Evolutionary conservation across 345 rosid species (phyloP).

Genomic region (Brassica rapa): DNA sequence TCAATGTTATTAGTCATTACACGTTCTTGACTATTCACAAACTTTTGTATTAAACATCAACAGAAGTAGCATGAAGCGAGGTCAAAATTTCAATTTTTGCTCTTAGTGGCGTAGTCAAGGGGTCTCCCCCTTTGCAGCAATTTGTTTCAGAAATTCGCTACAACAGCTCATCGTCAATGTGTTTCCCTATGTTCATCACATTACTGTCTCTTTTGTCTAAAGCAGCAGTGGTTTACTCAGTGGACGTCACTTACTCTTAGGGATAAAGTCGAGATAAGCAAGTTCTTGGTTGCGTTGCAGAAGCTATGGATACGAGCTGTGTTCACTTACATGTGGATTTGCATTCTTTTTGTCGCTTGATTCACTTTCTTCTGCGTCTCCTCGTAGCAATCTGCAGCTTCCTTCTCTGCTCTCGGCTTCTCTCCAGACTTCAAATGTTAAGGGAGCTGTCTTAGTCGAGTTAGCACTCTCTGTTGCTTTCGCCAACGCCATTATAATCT

Average conservation of each 20-base stretch:
- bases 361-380: slow-evolving; percentile 58
- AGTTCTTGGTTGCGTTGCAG: slow-evolving; percentile 47
- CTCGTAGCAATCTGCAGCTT: slow-evolving; percentile 56
- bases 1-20: neutral
- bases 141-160: slow-evolving; percentile 64
- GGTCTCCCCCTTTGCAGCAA: slow-evolving; percentile 76
- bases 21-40: neutral
- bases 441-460: slow-evolving; percentile 57
- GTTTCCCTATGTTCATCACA: slow-evolving; percentile 73
- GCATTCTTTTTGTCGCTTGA: slow-evolving; percentile 60
- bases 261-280: slow-evolving; percentile 48
- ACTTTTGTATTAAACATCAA: neutral
- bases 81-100: too few species aligned
- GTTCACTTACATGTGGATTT: slow-evolving; percentile 66
- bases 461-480: slow-evolving; percentile 77
- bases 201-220: slow-evolving; percentile 56
- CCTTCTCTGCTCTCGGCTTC: slow-evolving; percentile 55
- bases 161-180: slow-evolving; percentile 62
- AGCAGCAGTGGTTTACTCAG: slow-evolving; percentile 70
- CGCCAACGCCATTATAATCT: slow-evolving; percentile 67
- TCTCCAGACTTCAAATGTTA: slow-evolving; percentile 51
- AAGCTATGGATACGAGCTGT: slow-evolving; percentile 67
- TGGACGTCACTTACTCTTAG: slow-evolving; percentile 68
- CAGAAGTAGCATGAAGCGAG: too few species aligned
- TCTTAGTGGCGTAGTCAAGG: slow-evolving; percentile 41